Base-by-base conservation (phyloP, 192 early-diverging fungal genomes). In the Coemansia sp. region DNA sequence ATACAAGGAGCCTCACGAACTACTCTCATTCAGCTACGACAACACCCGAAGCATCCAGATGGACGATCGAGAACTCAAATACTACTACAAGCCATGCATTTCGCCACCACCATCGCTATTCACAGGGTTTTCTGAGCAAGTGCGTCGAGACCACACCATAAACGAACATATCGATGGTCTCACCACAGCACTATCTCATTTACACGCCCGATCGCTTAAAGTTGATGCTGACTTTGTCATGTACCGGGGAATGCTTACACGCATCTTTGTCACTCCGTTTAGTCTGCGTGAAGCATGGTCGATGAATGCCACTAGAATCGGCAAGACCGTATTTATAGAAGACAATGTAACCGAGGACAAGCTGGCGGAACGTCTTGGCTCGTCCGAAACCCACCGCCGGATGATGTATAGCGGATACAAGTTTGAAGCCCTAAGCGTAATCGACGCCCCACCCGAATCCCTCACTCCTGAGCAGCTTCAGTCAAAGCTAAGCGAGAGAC, bases 241-340 rank as follows among this genome's bases (percentile, higher is more conserved):
- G 65, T 92, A 88, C 80, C 75, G 95, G 31, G 95, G 95, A 10
- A 89, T 96, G 44, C 81, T 98, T 45, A 94, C 93, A n/a, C 87
- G 88, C 50, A 81, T 95, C 10, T 68, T 93, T 53, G 81, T 77
- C 46, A 88, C 91, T 1, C 94, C 96, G 13, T 95, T 89, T 59
- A 60, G 80, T 12, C 37, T 61, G 21, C 82, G 82, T 18, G 96
- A 96, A 28, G 66, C 82, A 4, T 98, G 91, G 89, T 83, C 89
- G 41, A 81, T 98, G 21, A 80, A 90, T 12, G 89, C 86, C 0
- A 91, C 91, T 0, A 72, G 81, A 30, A 53, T 66, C 12, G 50
- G 65, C 8, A 61, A 61, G 18, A 82, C 82, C 6, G 86, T 93
- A n/a, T 95, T 87, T 58, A 81, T 96, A 3, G 87, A 92, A 55